phyloP scores from a whole-genome alignment of 257 asterid species.

The Penstemon eatonii region DNA sequence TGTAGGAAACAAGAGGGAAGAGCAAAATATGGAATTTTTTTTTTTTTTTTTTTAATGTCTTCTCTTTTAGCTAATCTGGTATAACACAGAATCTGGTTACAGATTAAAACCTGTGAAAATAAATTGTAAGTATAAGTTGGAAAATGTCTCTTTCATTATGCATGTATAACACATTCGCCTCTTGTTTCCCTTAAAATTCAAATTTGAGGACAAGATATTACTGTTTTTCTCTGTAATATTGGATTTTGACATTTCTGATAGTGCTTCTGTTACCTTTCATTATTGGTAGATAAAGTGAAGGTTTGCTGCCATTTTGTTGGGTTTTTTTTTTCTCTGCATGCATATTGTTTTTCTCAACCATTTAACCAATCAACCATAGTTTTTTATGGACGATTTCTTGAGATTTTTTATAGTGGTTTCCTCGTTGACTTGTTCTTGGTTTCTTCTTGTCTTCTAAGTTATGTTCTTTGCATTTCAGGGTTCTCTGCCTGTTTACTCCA shows the following conservation, averaged over 20 bases:
- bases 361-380: conserved; percentile 8
- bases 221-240: neutral
- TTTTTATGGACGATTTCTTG: conserved; percentile 7
- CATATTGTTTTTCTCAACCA: conserved; percentile 13
- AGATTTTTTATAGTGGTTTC: neutral
- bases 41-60: neutral
- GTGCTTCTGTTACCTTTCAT: conserved; percentile 17
- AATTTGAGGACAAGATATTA: neutral
- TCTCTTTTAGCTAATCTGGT: neutral
- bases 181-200: conserved; percentile 10
- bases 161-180: neutral
- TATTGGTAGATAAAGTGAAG: neutral
- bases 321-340: neutral
- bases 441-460: conserved; percentile 18
- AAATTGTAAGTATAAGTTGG: neutral
- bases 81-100: neutral
- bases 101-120: conserved; percentile 7
- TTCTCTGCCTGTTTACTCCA: conserved; percentile 82
- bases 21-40: neutral
- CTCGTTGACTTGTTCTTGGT: conserved; percentile 4
- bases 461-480: conserved; percentile 55
- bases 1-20: neutral
- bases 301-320: conserved; percentile 6
- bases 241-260: neutral
- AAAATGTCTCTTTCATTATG: neutral